phyloP scores from a whole-genome alignment of 2,329 filamentous ascomycete species.

The Magnaporthiopsis incrustans region DNA sequence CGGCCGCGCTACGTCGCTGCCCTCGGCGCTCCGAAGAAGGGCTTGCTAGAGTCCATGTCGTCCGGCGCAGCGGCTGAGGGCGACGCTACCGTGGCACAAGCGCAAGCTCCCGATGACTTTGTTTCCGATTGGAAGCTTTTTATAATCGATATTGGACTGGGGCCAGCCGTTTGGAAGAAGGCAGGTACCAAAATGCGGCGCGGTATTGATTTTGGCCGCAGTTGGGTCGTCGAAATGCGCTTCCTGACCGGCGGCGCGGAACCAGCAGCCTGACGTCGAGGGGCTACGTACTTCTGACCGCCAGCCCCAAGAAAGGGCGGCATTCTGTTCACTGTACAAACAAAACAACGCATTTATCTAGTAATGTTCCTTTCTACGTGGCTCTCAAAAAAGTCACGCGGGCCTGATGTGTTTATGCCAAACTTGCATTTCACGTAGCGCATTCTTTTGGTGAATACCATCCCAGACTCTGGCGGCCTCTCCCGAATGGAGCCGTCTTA shows the following conservation, averaged over 20 bases:
- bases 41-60: constrained; percentile 68
- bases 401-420: too few species aligned
- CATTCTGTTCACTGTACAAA: background rate
- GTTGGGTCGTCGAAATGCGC: constrained; percentile 72
- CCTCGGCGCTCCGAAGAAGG: constrained; percentile 79
- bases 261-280: background rate
- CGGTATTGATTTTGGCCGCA: constrained; percentile 79
- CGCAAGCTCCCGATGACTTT: constrained; percentile 31
- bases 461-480: too few species aligned
- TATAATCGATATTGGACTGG: constrained; percentile 81
- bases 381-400: background rate
- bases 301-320: too few species aligned
- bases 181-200: constrained; percentile 72
- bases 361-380: background rate
- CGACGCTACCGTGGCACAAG: constrained; percentile 18
- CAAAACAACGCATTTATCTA: background rate
- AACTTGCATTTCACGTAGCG: background rate
- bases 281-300: background rate
- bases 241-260: background rate
- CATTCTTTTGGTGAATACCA: background rate
- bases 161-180: constrained; percentile 75
- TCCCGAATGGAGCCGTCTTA: background rate
- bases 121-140: constrained; percentile 63
- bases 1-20: constrained; percentile 76
- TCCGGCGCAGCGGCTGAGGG: constrained; percentile 31